Evolutionary conservation across 2,329 filamentous ascomycete genomes (phyloP), one percentile per base, ranked within the genome.

Genomic region (Talaromyces atroroseus): DNA sequence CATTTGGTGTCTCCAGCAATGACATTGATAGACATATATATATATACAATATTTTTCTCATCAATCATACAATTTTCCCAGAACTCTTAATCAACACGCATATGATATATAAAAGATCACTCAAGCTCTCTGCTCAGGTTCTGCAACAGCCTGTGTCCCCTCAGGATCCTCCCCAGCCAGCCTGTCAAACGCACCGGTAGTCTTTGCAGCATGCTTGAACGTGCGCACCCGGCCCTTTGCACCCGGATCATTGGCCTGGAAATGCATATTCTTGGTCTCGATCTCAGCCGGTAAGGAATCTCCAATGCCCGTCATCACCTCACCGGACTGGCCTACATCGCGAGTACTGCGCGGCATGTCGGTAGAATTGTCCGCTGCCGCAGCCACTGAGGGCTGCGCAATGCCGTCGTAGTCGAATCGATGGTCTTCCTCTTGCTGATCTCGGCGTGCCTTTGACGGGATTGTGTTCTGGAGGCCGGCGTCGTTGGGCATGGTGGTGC

Each of bases 381-480:
- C 67, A n/a, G 73, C 73, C 0, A 70, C 58, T 38, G 67, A 67
- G 26, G 64, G 48, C 34, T 64, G 54, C 2, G 42, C 60, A 18
- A 62, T 20, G 14, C 60, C 77, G 66, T 80, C 77, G 40, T 79
- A 77, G 0, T 80, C 82, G 62, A 82, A 89, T 0, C 66, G 63
- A 0, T 79, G 80, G 1, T 80, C 77, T 0, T 72, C 74, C 0
- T 34, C n/a, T 38, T 23, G 58, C 62, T 77, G 65, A 61, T 76
- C 64, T 38, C 74, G 67, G 48, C 71, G 66, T 55, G 74, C 62
- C 21, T 71, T 64, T 7, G 74, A 74, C 29, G 71, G 71, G 56
- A 78, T 72, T 54, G 66, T 65, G 56, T 73, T 71, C 51, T 71
- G 65, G 32, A 75, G 0, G 84, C 75, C 76, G 23, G 74, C 76